Evolutionary conservation across 495 filamentous ascomycete species (phyloP), one percentile per base, ranked within the genome.

Genomic region (Trichoderma parareesei): DNA sequence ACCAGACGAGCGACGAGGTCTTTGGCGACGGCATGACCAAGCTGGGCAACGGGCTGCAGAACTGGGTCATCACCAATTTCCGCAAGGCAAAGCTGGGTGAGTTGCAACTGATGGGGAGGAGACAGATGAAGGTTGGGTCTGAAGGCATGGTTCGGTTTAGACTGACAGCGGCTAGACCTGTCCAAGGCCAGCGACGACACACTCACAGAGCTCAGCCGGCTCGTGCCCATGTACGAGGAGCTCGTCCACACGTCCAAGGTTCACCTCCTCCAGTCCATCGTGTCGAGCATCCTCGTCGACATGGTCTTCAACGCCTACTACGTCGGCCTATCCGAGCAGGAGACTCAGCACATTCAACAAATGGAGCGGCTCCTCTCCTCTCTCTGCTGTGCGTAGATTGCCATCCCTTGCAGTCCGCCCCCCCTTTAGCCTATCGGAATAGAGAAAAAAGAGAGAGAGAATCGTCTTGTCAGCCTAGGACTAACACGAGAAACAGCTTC

Each of bases 11-110:
- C 62, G 83, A 85, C 65, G 82, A 85, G 71, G 78, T 79, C 38
- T 76, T 85, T 67, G 78, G 72, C 37, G 78, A 80, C 61, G 68
- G 71, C 20, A 76, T 80, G 77, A 68, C 73, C 63, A 75, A 73
- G 69, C 66, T 85, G 60, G 81, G 79, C 40, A 84, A 83, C 69
- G 77, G 77, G 62, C 70, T 85, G 72, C 83, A 85, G 74, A 83
- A 83, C 67, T 85, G 83, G 83, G 78, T 82, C 11, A 78, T 85
- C 63, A 76, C 78, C 33, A 74, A 81, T 71, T 85, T 85, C 61
- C 74, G 83, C 65, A 77, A 76, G 71, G 76, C 76, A 6, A 82
- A 73, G 69, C 71, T 84, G 67, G 78, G 81, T 81, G 71, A 37
- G 77, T 71, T 65, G 27, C 38, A 38, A 20, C 3, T 2, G 27